Conservation (phyloP, 345 rosid species). For the Eucalyptus microcorys region DNA sequence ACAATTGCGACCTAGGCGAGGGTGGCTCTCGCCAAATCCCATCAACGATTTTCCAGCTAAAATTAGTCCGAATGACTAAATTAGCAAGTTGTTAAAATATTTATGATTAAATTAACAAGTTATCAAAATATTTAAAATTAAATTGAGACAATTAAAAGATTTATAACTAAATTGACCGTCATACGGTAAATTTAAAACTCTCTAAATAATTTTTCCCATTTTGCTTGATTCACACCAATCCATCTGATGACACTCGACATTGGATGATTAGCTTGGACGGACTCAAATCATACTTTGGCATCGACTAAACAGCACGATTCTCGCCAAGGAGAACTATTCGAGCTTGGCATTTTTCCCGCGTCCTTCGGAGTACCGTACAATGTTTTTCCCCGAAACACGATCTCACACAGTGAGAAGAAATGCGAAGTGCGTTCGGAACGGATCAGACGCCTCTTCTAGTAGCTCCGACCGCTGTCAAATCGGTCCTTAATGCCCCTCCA, state of each 20-base stretch:
- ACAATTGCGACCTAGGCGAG: too few relatives aligned
- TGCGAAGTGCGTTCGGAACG: neutral
- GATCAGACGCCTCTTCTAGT: neutral
- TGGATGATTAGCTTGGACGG: neutral
- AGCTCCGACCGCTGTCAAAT: neutral
- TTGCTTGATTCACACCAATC: neutral
- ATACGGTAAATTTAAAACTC: rapidly evolving
- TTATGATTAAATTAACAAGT: rapidly evolving
- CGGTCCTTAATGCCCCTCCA: neutral
- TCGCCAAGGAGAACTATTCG: neutral
- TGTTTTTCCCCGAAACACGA: neutral
- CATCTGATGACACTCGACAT: neutral
- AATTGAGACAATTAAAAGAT: rapidly evolving
- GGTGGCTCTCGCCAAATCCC: too few relatives aligned
- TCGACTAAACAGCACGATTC: neutral
- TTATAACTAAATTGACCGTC: rapidly evolving
- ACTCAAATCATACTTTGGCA: neutral
- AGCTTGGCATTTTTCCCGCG: neutral
- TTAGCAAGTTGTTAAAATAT: rapidly evolving
- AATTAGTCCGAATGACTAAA: rapidly evolving
- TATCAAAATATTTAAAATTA: too few relatives aligned
- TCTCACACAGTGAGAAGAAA: neutral
- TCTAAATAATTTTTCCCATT: rapidly evolving
- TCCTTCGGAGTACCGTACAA: neutral
- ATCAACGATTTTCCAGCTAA: rapidly evolving